Conservation (phyloP, 306 rosid genomes). For the Lathyrus oleraceus region DNA sequence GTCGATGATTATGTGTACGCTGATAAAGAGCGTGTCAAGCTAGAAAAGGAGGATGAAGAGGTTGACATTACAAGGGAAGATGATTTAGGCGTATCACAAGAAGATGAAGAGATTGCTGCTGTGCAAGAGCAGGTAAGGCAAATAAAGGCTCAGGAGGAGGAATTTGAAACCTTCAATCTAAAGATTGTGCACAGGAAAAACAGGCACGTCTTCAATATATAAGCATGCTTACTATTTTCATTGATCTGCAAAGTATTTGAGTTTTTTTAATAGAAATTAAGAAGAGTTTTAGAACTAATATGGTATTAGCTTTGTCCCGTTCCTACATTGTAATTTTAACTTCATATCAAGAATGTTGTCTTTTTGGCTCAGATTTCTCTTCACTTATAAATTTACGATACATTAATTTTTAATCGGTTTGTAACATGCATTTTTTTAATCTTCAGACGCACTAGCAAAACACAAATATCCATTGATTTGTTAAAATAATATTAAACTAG, state of each 20-base stretch:
- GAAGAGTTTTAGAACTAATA: constrained; percentile 4
- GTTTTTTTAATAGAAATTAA: neutral
- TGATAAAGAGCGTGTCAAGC: constrained; percentile 66
- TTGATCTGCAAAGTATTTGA: constrained; percentile 7
- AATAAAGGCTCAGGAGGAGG: constrained; percentile 94
- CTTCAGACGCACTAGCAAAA: neutral
- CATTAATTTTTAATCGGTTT: constrained; percentile 28
- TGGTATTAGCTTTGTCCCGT: constrained; percentile 9
- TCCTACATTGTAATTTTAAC: neutral
- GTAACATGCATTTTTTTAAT: neutral
- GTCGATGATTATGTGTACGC: constrained; percentile 79
- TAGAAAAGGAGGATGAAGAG: constrained; percentile 76
- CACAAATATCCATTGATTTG: too few species aligned
- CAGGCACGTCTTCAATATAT: constrained; percentile 60
- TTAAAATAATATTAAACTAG: constrained; percentile 7
- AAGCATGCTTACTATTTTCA: constrained; percentile 15
- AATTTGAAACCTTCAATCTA: constrained; percentile 95
- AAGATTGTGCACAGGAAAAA: constrained; percentile 97
- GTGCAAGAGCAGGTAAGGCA: constrained; percentile 99
- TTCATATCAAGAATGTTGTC: neutral
- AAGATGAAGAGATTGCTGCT: constrained; percentile 97
- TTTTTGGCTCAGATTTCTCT: constrained; percentile 10
- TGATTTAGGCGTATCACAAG: constrained; percentile 72
- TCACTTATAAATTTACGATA: constrained; percentile 7
- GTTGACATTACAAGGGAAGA: constrained; percentile 64